phyloP scores from a whole-genome alignment of 2,329 filamentous ascomycete genomes.

The Hyphodiscus sp. region DNA sequence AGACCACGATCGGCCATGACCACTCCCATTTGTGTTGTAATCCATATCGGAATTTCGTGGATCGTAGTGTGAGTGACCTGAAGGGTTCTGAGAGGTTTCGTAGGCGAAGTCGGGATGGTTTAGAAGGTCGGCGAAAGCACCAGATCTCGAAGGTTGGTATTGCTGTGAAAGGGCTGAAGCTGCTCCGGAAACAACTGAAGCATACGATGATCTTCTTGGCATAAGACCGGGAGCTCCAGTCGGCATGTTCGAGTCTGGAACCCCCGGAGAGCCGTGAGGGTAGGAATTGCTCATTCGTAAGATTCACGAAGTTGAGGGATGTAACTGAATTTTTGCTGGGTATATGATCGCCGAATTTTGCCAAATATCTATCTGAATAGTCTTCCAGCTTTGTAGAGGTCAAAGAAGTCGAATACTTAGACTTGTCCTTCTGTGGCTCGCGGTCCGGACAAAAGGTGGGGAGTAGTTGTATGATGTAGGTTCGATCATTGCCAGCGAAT shows the following conservation, averaged over 20 bases:
- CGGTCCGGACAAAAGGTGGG: slow-evolving; percentile 15
- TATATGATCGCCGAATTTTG: neutral
- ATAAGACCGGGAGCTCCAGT: slow-evolving; percentile 32
- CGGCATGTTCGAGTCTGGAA: slow-evolving; percentile 28
- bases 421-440: slow-evolving; percentile 7
- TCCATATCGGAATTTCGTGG: slow-evolving; percentile 24
- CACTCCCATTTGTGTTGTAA: slow-evolving; percentile 19
- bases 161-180: slow-evolving; percentile 24
- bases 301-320: neutral
- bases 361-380: neutral
- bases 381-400: neutral
- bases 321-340: neutral
- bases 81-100: slow-evolving; percentile 18
- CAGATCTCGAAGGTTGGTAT: slow-evolving; percentile 24
- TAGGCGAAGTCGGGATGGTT: slow-evolving; percentile 22
- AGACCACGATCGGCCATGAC: slow-evolving; percentile 20
- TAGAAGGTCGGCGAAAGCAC: slow-evolving; percentile 27
- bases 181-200: slow-evolving; percentile 52
- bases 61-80: slow-evolving; percentile 21
- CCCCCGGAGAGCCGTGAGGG: slow-evolving; percentile 26
- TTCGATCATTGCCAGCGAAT: slow-evolving; percentile 3
- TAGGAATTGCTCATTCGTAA: slow-evolving; percentile 26
- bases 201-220: slow-evolving; percentile 52
- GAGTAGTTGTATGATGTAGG: slow-evolving; percentile 4
- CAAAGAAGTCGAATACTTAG: slow-evolving; percentile 2